A percentile compares a stretch with the other conserved stretches of the same genome.
These are phyloP conservation scores for Phytophthora palmivora DNA, from an alignment of 352 stramenopile genomes.

Conservation along the genomic window DNA sequence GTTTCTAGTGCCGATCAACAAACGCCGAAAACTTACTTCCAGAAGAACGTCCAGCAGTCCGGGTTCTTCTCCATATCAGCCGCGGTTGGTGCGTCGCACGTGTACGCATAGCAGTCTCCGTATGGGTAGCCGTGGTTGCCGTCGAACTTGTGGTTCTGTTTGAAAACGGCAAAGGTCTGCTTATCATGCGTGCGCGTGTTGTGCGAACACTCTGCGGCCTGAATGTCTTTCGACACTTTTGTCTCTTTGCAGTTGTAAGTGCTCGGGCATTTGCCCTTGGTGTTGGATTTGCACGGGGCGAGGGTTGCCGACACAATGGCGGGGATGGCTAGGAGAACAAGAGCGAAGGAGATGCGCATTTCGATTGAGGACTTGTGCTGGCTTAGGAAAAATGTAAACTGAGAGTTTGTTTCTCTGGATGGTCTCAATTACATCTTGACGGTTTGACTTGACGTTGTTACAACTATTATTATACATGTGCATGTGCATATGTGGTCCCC, in stretches of 20 bases:
- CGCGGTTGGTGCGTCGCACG: constrained; percentile 16
- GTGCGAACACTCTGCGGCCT: constrained; percentile 47
- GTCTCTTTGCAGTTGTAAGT: constrained; percentile 29
- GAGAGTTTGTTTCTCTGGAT: constrained; percentile 6
- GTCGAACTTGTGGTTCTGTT: constrained; percentile 41
- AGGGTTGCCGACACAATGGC: constrained; percentile 39
- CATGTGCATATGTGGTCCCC: constrained; percentile 5
- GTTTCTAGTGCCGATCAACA: not conserved
- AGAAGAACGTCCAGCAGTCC: constrained; percentile 51
- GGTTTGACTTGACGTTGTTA: constrained; percentile 6
- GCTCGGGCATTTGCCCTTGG: constrained; percentile 30
- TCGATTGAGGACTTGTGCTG: constrained; percentile 13
- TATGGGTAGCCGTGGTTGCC: constrained; percentile 42
- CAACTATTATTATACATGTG: not conserved
- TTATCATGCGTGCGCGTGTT: constrained; percentile 42
- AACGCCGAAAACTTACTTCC: constrained; percentile 27
- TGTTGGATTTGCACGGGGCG: constrained; percentile 30
- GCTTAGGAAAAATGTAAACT: constrained; percentile 21
- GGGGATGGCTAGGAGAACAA: constrained; percentile 29
- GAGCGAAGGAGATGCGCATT: constrained; percentile 31
- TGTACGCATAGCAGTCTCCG: constrained; percentile 39
- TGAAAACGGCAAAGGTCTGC: constrained; percentile 46
- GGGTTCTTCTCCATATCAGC: constrained; percentile 25
- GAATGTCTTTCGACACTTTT: constrained; percentile 33
- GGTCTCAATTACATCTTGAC: constrained; percentile 6